A percentile compares a stretch with the other conserved stretches of the same genome.
Conservation (phyloP, 169 alveolate genomes). For the Blepharisma undulans region DNA sequence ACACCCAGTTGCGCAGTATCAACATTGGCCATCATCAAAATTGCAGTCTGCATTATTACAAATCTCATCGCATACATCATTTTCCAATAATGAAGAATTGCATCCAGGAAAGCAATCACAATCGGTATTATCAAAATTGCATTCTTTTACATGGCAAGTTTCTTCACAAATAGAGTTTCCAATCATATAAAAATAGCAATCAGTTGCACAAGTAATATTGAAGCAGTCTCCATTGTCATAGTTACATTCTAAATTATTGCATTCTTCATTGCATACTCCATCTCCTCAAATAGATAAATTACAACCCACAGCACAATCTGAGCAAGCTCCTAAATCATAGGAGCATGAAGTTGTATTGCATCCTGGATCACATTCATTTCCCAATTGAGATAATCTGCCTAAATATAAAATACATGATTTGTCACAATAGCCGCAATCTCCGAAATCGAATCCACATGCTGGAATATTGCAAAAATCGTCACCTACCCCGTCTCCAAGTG, state of each 20-base stretch:
- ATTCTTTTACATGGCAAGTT: background rate
- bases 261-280: background rate
- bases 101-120: background rate
- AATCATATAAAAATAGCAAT: background rate
- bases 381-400: background rate
- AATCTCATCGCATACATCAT: background rate
- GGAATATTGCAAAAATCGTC: too few relatives aligned
- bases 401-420: background rate
- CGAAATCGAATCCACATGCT: background rate
- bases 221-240: conserved; percentile 15
- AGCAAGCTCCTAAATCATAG: background rate
- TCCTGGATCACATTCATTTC: background rate
- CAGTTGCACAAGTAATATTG: background rate
- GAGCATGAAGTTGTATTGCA: background rate
- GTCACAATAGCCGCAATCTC: background rate
- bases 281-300: background rate
- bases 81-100: background rate
- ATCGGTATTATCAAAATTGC: background rate
- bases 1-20: background rate
- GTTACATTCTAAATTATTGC: background rate
- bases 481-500: too few relatives aligned
- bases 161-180: background rate
- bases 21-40: background rate
- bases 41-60: background rate
- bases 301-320: background rate